Evolutionary conservation across 2,329 filamentous ascomycete species (phyloP), one percentile per base, ranked within the genome.

Genomic region (Plectosphaerella cucumerina): DNA sequence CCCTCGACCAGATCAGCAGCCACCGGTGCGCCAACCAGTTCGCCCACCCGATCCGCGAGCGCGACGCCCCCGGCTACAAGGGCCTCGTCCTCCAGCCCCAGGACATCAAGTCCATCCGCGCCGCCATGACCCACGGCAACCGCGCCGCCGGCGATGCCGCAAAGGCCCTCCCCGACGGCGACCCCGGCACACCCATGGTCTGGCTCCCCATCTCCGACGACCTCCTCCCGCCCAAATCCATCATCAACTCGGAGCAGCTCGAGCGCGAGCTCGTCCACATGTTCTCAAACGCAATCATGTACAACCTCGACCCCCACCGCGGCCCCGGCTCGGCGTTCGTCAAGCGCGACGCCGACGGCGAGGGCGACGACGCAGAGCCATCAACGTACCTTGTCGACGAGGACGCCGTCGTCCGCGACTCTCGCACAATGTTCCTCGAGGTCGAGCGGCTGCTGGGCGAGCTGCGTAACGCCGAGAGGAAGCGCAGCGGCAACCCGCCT

Each of bases 231-330:
- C 93, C 94, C 0, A 89, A 85, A 60, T 90, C 86, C 18, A 96
- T 97, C 60, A 89, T 97, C 68, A 97, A 97, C 68, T 92, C 89
- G 47, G 84, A 87, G 1, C 94, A 97, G 66, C 78, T 97, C 15
- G 93, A 97, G 69, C 90, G 91, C 58, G 93, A 97, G 66, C 75
- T 97, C 11, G 90, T 95, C 60, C 89, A 95, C 60, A 97, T 97
- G 89, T 96, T 97, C 67, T 90, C 91, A 58, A 97, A 97, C 62
- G 93, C 94, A 17, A 88, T 97, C 69, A 97, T 99, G 94, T 99
- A 96, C 75, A 97, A 97, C 60, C 85, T 89, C 0, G 90, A 96
- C 55, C 85, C 87, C 0, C 77, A 88, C 58, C 81, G 86, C 22
- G 87, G 87, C 0, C 83, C 87, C 10, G 86, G 86, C 0, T 74